phyloP scores from a whole-genome alignment of 2,329 filamentous ascomycete species.

The Fusarium phyllophilum region DNA sequence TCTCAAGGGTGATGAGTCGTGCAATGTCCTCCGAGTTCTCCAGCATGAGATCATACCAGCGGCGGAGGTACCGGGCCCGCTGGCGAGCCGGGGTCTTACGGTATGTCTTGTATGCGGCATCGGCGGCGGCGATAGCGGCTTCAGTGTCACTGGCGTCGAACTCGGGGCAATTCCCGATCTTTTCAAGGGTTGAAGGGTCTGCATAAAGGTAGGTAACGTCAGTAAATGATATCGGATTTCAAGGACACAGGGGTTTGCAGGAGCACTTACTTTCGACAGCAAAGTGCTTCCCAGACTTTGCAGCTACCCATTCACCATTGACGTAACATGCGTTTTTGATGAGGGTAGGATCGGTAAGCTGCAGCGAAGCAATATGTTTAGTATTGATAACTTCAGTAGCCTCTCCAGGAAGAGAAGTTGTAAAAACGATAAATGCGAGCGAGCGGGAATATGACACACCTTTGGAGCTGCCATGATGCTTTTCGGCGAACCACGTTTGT shows the following conservation, averaged over 20 bases:
- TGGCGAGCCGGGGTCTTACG: conserved; percentile 68
- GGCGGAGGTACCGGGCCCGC: conserved; percentile 67
- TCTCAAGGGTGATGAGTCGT: conserved; percentile 75
- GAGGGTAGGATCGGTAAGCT: conserved; percentile 72
- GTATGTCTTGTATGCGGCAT: conserved; percentile 66
- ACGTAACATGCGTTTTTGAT: conserved; percentile 78
- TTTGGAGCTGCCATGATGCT: conserved; percentile 34
- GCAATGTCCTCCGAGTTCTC: conserved; percentile 74
- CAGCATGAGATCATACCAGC: conserved; percentile 74
- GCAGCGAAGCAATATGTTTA: conserved; percentile 23
- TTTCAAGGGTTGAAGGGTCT: conserved; percentile 77
- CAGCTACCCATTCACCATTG: conserved; percentile 80
- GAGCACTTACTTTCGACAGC: conserved; percentile 67
- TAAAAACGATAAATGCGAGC: not conserved
- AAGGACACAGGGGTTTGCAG: conserved; percentile 3
- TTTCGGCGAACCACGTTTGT: conserved; percentile 6
- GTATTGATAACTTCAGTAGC: conserved; percentile 15
- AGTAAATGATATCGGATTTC: conserved; percentile 5
- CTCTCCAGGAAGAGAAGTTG: conserved; percentile 5
- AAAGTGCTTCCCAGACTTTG: conserved; percentile 78
- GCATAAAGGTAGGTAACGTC: conserved; percentile 15
- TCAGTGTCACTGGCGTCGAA: conserved; percentile 75
- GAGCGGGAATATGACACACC: conserved; percentile 30
- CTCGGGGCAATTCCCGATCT: conserved; percentile 78
- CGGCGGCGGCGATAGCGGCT: conserved; percentile 75